These are phyloP conservation scores for Alternaria consortialis DNA, from an alignment of 2,329 filamentous ascomycete species.

Conservation along the genomic window DNA sequence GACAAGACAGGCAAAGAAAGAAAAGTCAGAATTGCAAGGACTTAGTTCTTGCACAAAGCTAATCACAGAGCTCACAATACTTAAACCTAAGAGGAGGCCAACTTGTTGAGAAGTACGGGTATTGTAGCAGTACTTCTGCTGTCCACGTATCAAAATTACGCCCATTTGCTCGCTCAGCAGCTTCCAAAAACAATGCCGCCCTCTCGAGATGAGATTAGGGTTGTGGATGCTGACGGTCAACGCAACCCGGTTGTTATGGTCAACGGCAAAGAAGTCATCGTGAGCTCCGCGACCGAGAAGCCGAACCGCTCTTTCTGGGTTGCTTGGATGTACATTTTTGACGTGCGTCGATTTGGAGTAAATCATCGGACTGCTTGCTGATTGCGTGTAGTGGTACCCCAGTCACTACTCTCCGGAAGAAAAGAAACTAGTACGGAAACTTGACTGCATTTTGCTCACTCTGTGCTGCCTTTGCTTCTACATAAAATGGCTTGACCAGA, in stretches of 20 bases:
- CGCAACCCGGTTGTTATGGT: constrained; percentile 14
- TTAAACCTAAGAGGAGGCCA: neutral
- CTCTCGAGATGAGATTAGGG: neutral
- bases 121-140: neutral
- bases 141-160: neutral
- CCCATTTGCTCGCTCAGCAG: neutral
- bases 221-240: neutral
- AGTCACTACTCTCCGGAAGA: constrained; percentile 31
- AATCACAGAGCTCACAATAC: neutral
- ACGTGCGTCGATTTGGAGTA: constrained; percentile 6
- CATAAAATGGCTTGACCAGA: constrained; percentile 36
- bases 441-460: constrained; percentile 30
- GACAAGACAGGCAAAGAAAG: neutral
- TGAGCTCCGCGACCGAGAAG: constrained; percentile 33
- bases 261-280: constrained; percentile 25
- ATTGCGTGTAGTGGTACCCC: constrained; percentile 25
- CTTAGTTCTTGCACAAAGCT: neutral
- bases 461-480: constrained; percentile 35
- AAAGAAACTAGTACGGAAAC: constrained; percentile 30
- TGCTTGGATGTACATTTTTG: constrained; percentile 33
- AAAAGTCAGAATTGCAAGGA: neutral
- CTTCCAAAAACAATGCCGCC: neutral
- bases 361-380: neutral
- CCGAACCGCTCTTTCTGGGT: constrained; percentile 24
- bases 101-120: neutral